Conservation (phyloP, 768 basidiomycete species). For the Pleurotus ostreatus region DNA sequence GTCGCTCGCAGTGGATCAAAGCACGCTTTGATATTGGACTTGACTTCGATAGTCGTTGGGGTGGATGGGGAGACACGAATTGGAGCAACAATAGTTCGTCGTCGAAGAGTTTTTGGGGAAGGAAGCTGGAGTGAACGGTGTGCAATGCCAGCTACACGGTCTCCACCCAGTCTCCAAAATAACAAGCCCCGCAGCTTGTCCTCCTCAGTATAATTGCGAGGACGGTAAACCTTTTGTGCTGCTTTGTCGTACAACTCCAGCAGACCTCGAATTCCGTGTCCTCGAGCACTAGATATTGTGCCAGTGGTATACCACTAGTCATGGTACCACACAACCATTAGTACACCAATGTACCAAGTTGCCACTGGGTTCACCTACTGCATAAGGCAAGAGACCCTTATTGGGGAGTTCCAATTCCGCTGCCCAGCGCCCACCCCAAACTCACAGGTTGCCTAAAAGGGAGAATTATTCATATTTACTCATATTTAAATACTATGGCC, state of each 20-base stretch:
- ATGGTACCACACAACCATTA: no score
- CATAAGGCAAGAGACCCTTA: no score
- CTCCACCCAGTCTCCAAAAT: conserved; percentile 18
- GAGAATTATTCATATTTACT: no score
- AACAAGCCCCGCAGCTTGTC: conserved; percentile 15
- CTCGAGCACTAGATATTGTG: no score
- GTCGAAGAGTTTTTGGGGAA: conserved; percentile 13
- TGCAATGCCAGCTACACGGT: conserved; percentile 14
- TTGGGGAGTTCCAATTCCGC: no score
- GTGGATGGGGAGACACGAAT: conserved; percentile 5
- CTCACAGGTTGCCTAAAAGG: no score
- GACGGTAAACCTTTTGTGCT: conserved; percentile 13
- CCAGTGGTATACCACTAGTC: no score
- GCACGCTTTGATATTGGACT: conserved; percentile 12
- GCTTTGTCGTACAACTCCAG: conserved; percentile 15
- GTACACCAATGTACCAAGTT: no score
- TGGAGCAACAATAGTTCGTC: conserved; percentile 4
- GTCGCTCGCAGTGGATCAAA: conserved; percentile 9
- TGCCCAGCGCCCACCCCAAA: no score
- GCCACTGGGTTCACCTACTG: no score
- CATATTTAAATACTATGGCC: no score
- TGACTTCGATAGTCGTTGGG: conserved; percentile 14
- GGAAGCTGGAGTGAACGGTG: conserved; percentile 15
- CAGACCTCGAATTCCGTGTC: conserved; percentile 14
- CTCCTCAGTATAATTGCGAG: conserved; percentile 15